Percentiles rank a stretch among this genome's conserved stretches.
These are phyloP conservation scores for Xylaria venustula DNA, from an alignment of 495 filamentous ascomycete species.

Conservation along the genomic window DNA sequence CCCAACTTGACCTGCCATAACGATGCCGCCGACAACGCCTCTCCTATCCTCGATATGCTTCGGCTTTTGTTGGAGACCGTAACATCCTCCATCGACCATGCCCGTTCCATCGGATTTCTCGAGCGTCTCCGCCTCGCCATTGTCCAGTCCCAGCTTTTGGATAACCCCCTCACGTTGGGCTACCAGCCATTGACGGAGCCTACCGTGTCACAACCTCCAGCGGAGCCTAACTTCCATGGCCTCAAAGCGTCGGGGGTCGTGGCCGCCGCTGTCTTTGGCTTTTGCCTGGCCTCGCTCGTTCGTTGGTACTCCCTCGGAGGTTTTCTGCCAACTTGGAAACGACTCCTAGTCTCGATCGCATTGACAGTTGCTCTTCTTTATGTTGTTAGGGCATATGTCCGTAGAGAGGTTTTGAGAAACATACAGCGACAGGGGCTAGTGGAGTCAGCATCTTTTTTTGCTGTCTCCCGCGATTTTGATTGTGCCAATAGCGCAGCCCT, in stretches of 20 bases:
- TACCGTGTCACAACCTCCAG: conserved; percentile 16
- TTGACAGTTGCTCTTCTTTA: conserved; percentile 55
- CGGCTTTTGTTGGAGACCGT: conserved; percentile 49
- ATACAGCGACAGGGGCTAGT: conserved; percentile 73
- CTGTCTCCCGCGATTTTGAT: conserved; percentile 79
- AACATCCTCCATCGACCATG: conserved; percentile 74
- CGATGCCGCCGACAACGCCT: conserved; percentile 20
- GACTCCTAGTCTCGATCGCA: conserved; percentile 58
- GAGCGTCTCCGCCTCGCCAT: conserved; percentile 96
- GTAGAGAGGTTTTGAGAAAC: conserved; percentile 82
- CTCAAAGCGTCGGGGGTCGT: conserved; percentile 42
- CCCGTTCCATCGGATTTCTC: conserved; percentile 83
- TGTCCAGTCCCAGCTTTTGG: conserved; percentile 85
- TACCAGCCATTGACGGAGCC: conserved; percentile 24
- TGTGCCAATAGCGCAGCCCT: conserved; percentile 75
- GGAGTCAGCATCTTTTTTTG: conserved; percentile 69
- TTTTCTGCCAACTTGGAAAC: conserved; percentile 49
- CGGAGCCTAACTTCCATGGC: conserved; percentile 26
- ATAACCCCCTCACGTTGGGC: conserved; percentile 29
- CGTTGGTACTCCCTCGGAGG: conserved; percentile 61
- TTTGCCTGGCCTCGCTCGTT: conserved; percentile 69
- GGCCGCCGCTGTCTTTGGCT: conserved; percentile 54
- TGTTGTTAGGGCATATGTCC: conserved; percentile 67
- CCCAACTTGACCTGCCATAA: conserved; percentile 31
- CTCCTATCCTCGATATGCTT: conserved; percentile 23